Evolutionary conservation across 2,329 filamentous ascomycete genomes (phyloP).

Genomic region (Periconia sp.): DNA sequence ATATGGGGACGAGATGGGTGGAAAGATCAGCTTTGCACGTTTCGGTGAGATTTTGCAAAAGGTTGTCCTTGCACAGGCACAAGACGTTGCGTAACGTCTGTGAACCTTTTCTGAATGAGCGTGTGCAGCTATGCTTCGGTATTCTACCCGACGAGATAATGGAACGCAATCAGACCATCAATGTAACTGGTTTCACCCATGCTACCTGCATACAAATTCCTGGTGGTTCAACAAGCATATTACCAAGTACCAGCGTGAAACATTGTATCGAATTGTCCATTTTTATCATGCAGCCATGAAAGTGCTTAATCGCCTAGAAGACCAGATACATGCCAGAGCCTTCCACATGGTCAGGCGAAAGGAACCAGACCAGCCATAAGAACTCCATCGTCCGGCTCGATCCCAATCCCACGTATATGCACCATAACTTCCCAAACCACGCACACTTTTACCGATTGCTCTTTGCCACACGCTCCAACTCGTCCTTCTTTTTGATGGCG

Average conservation of each 20-base stretch:
- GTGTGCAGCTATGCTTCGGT: too few species aligned
- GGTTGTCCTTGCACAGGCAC: slow-evolving; percentile 28
- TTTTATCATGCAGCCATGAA: slow-evolving; percentile 46
- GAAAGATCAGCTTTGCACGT: slow-evolving; percentile 39
- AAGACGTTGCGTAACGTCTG: slow-evolving; percentile 7
- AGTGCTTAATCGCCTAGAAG: slow-evolving; percentile 42
- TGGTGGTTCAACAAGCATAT: too few species aligned
- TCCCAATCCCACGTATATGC: slow-evolving; percentile 17
- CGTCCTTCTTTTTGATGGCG: slow-evolving; percentile 99
- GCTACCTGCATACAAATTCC: too few species aligned
- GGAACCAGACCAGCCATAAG: slow-evolving; percentile 30
- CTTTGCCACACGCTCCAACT: slow-evolving; percentile 99
- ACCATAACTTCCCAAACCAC: slow-evolving; percentile 15
- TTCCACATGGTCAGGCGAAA: slow-evolving; percentile 31
- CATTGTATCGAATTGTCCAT: slow-evolving; percentile 37
- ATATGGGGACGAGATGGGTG: slow-evolving; percentile 25
- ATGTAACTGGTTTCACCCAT: too few species aligned
- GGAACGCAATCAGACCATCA: too few species aligned
- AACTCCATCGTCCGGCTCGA: slow-evolving; percentile 37
- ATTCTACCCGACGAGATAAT: too few species aligned
- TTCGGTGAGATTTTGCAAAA: slow-evolving; percentile 43
- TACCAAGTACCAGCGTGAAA: too few species aligned
- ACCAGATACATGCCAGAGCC: slow-evolving; percentile 41
- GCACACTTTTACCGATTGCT: slow-evolving; percentile 88
- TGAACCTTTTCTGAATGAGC: too few species aligned